phyloP scores from a whole-genome alignment of 129 eudicot genomes.

The Smallanthus sonchifolius region DNA sequence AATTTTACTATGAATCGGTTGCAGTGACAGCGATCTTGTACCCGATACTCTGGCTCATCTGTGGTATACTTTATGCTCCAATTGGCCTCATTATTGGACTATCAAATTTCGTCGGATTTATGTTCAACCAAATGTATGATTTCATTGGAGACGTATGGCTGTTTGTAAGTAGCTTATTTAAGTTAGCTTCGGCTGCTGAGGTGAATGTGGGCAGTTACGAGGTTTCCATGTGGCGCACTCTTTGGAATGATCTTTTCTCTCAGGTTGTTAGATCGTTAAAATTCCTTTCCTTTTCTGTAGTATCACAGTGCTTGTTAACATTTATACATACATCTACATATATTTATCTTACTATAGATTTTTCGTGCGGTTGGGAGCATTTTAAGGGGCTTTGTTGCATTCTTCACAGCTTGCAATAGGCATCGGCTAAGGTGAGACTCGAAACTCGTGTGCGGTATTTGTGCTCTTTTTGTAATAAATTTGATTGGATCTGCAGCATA shows the following conservation, averaged over 20 bases:
- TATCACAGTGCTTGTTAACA: background rate
- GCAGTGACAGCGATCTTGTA: conserved; percentile 60
- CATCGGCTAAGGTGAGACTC: conserved; percentile 75
- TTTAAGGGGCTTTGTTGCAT: conserved; percentile 83
- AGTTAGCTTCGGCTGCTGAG: conserved; percentile 55
- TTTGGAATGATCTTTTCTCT: conserved; percentile 89
- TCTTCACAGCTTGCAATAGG: conserved; percentile 84
- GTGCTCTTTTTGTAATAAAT: background rate
- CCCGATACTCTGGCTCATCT: conserved; percentile 67
- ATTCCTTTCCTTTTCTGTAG: background rate
- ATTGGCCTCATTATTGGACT: conserved; percentile 54
- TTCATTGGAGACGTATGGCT: conserved; percentile 44
- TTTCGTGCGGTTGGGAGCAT: conserved; percentile 83
- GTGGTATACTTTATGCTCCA: conserved; percentile 64
- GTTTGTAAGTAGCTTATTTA: conserved; percentile 45
- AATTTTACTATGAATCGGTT: conserved; percentile 11
- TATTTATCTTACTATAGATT: conserved; percentile 37
- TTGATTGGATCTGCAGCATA: conserved; percentile 49
- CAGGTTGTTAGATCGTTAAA: conserved; percentile 37
- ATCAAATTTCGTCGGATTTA: conserved; percentile 40
- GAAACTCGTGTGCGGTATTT: background rate
- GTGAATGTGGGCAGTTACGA: conserved; percentile 51
- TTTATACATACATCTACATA: background rate
- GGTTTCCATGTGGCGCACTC: conserved; percentile 76
- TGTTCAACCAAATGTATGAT: conserved; percentile 38